Evolutionary conservation across 306 rosid species (phyloP).

Genomic region (Quercus alba): DNA sequence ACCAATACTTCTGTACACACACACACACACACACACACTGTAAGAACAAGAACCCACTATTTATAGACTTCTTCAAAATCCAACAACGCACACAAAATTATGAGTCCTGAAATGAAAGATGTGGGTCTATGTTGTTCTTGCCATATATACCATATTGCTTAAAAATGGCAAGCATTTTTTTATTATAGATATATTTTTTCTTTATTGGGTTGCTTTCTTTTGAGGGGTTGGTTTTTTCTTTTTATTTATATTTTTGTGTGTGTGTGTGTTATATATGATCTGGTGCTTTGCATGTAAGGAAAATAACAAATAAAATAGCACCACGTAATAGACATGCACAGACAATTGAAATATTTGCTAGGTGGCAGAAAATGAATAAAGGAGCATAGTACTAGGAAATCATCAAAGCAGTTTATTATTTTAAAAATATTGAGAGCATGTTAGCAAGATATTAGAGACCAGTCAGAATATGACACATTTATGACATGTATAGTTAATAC

Average conservation of each 20-base stretch:
- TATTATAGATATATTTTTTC: not conserved
- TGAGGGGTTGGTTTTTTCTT: not conserved
- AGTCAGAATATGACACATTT: no score
- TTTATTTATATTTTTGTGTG: no score
- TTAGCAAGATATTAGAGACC: not conserved
- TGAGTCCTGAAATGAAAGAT: not conserved
- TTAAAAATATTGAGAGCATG: not conserved
- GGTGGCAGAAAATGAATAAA: not conserved
- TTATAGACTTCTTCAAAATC: not conserved
- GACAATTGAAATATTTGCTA: not conserved
- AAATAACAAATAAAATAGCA: no score
- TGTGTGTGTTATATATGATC: no score
- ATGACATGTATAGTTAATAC: no score
- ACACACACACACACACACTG: not conserved
- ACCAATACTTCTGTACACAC: not conserved
- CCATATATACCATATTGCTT: not conserved
- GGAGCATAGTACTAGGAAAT: not conserved
- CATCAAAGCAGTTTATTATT: not conserved
- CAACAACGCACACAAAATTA: not conserved
- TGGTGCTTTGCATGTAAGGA: no score
- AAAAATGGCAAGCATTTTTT: not conserved
- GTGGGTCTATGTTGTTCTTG: not conserved
- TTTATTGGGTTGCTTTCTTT: not conserved
- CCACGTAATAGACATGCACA: no score
- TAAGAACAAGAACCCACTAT: not conserved